Evolutionary conservation across 129 eudicot species (phyloP).

Genomic region (Smallanthus sonchifolius): DNA sequence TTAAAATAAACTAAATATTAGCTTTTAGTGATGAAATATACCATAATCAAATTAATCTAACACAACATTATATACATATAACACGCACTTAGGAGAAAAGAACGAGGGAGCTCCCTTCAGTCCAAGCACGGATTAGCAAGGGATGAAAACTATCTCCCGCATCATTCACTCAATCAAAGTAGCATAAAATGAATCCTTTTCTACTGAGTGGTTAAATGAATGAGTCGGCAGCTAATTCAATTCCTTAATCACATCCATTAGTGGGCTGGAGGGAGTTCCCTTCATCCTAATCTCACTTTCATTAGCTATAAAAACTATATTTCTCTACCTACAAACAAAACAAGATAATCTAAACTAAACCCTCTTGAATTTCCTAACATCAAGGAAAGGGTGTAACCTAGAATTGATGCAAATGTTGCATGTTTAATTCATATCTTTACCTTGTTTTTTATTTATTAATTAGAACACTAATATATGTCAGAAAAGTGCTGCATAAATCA

Average conservation of each 20-base stretch:
- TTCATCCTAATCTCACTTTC: not conserved
- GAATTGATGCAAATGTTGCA: too few species aligned
- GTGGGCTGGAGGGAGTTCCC: constrained; percentile 99
- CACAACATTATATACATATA: too few species aligned
- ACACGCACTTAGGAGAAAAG: not conserved
- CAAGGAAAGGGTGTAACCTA: too few species aligned
- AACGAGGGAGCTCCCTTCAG: constrained; percentile 99
- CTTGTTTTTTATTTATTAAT: not conserved
- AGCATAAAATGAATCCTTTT: constrained; percentile 37
- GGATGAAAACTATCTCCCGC: constrained; percentile 97
- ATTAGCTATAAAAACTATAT: not conserved
- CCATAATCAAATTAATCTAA: too few species aligned
- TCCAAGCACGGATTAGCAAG: constrained; percentile 90
- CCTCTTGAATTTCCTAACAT: not conserved
- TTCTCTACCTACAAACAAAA: not conserved
- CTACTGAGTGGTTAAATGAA: constrained; percentile 76
- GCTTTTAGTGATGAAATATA: too few species aligned
- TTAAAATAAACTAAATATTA: too few species aligned
- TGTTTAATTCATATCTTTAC: too few species aligned
- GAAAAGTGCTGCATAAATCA: not conserved
- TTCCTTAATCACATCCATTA: constrained; percentile 72
- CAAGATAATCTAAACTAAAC: not conserved
- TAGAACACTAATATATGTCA: too few species aligned
- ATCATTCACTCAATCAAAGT: constrained; percentile 97
- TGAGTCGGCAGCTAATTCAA: constrained; percentile 98